These are phyloP conservation scores for Chenopodium formosanum DNA, from an alignment of 148 eudicot species.

Conservation along the genomic window DNA sequence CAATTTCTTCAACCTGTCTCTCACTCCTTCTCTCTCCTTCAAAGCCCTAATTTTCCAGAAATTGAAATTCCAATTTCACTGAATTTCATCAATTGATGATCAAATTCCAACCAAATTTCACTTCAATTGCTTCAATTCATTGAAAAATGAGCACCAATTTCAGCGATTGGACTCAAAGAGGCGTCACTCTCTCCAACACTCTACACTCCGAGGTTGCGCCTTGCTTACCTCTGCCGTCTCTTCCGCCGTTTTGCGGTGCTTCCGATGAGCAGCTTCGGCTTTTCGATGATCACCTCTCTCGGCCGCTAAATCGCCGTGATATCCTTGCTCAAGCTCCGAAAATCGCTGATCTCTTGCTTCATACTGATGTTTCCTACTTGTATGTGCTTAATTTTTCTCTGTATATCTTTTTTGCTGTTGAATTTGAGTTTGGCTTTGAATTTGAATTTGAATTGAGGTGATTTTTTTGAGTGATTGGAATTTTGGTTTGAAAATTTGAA, in stretches of 20 bases:
- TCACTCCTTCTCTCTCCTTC: background rate
- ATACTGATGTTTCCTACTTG: constrained; percentile 85
- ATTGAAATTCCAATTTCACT: background rate
- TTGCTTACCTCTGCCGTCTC: constrained; percentile 81
- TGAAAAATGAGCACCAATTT: constrained; percentile 23
- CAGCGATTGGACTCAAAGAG: constrained; percentile 48
- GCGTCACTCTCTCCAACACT: constrained; percentile 74
- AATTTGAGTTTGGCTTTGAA: background rate
- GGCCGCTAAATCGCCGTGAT: constrained; percentile 48
- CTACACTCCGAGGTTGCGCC: constrained; percentile 87
- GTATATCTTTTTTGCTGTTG: background rate
- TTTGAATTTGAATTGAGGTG: constrained; percentile 9
- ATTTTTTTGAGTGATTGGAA: background rate
- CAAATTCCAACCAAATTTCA: background rate
- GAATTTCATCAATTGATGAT: constrained; percentile 25
- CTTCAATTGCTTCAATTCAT: background rate
- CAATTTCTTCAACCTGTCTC: background rate
- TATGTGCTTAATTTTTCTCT: constrained; percentile 30
- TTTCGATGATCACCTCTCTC: constrained; percentile 44
- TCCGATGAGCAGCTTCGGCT: constrained; percentile 64
- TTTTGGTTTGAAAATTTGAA: background rate
- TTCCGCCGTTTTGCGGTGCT: constrained; percentile 84
- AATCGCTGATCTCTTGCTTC: constrained; percentile 71
- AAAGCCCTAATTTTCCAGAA: constrained; percentile 1
- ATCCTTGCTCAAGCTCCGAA: constrained; percentile 53